A percentile compares a stretch with the other conserved stretches of the same genome.
These are phyloP conservation scores for Pseudohalonectria lignicola DNA, from an alignment of 2,329 filamentous ascomycete species.

Conservation along the genomic window DNA sequence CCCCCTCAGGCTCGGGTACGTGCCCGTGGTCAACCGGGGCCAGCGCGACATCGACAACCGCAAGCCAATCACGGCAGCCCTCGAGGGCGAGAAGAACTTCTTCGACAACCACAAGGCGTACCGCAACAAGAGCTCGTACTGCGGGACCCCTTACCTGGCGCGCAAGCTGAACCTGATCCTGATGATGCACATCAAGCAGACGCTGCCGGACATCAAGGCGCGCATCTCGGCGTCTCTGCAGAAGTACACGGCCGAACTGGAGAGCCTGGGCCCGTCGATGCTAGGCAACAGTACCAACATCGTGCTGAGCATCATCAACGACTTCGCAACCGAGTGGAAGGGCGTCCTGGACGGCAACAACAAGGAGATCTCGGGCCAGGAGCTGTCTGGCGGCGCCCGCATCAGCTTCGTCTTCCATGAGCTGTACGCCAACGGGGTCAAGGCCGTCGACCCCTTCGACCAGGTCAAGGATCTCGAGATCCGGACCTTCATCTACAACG, in stretches of 20 bases:
- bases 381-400: conserved; percentile 91
- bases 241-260: conserved; percentile 79
- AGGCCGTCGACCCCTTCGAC: conserved; percentile 96
- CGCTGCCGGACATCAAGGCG: conserved; percentile 94
- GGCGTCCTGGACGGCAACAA: conserved; percentile 95
- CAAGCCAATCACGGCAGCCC: conserved; percentile 79
- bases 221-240: conserved; percentile 88
- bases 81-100: conserved; percentile 92
- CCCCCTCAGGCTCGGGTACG: conserved; percentile 80
- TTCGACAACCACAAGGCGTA: conserved; percentile 99
- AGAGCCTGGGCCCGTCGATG: conserved; percentile 80
- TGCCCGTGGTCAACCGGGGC: conserved; percentile 94
- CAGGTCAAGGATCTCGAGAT: conserved; percentile 97
- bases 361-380: conserved; percentile 85
- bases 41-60: conserved; percentile 98
- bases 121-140: conserved; percentile 96
- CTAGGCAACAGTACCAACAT: conserved; percentile 95
- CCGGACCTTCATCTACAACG: conserved; percentile 95
- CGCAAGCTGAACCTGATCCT: conserved; percentile 96
- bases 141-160: conserved; percentile 92
- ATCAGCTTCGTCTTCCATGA: conserved; percentile 99
- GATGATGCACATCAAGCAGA: conserved; percentile 99
- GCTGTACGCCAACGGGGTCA: conserved; percentile 92
- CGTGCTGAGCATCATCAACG: conserved; percentile 95
- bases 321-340: conserved; percentile 96